Conservation (phyloP, 1,284 basidiomycete genomes). For the Anthracocystis walkeri region DNA sequence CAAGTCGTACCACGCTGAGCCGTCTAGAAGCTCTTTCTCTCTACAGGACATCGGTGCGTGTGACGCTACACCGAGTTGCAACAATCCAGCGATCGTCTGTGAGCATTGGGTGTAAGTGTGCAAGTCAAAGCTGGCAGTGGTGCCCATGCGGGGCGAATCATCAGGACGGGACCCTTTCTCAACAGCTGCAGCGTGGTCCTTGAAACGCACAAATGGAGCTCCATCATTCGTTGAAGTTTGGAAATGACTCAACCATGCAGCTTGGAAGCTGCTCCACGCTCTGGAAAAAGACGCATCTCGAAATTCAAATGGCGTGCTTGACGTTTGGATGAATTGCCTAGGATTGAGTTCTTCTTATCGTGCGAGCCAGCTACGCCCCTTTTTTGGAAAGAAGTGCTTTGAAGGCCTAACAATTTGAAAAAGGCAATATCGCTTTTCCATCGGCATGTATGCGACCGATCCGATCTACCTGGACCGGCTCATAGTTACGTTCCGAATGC, state of each 20-base stretch:
- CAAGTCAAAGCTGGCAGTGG: not conserved
- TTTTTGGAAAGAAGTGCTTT: not conserved
- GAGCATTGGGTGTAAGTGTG: not conserved
- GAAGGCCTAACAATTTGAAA: not conserved
- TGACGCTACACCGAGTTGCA: no score
- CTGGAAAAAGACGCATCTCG: conserved; percentile 12
- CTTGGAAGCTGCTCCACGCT: not conserved
- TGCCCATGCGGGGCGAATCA: not conserved
- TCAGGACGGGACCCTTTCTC: not conserved
- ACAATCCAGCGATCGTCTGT: not conserved
- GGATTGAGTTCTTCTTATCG: conserved; percentile 11
- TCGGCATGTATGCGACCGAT: conserved; percentile 14
- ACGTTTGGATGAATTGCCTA: not conserved
- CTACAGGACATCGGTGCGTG: no score
- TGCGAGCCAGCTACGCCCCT: conserved; percentile 1
- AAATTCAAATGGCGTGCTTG: conserved; percentile 29
- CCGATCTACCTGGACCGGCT: not conserved
- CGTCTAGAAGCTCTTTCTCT: not conserved
- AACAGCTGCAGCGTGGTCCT: not conserved
- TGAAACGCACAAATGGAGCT: not conserved
- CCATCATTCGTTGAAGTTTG: conserved; percentile 16
- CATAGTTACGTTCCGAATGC: not conserved
- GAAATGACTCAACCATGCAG: conserved; percentile 34
- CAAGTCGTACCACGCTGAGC: not conserved
- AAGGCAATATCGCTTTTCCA: conserved; percentile 1